Conservation (phyloP, 1,284 basidiomycete species). For the Trametes versicolor region DNA sequence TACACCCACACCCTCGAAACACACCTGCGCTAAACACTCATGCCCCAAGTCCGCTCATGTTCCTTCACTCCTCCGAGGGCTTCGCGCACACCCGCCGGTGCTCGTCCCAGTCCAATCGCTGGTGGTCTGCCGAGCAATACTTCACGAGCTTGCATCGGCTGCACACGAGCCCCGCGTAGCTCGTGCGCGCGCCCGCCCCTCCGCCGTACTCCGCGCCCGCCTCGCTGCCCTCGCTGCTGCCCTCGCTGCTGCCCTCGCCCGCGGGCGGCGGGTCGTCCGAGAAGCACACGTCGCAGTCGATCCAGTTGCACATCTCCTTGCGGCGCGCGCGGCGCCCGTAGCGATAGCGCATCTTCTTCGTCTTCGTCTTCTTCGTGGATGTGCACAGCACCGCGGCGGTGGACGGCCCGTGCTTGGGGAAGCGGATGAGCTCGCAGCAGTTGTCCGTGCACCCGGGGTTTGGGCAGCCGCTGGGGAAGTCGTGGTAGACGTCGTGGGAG, state of each 20-base stretch:
- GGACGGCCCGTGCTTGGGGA: constrained; percentile 69
- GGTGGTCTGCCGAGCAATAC: constrained; percentile 76
- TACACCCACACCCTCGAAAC: not conserved
- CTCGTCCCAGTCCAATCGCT: constrained; percentile 77
- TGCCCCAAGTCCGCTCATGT: not conserved
- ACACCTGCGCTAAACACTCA: not conserved
- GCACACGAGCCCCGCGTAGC: constrained; percentile 62
- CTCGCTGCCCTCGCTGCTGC: constrained; percentile 58
- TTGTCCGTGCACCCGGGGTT: constrained; percentile 81
- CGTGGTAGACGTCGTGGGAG: constrained; percentile 73
- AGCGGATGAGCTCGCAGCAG: constrained; percentile 78
- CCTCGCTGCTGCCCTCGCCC: constrained; percentile 48
- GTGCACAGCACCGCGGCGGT: constrained; percentile 66
- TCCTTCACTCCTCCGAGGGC: constrained; percentile 37
- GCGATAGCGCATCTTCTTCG: constrained; percentile 50
- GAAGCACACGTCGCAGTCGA: constrained; percentile 73
- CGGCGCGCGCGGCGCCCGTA: constrained; percentile 57
- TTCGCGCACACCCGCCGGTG: constrained; percentile 72
- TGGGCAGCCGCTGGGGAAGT: constrained; percentile 79
- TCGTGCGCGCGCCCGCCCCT: constrained; percentile 20
- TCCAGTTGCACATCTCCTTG: constrained; percentile 81
- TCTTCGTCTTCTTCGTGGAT: constrained; percentile 44
- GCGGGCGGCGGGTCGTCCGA: constrained; percentile 49
- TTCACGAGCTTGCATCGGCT: constrained; percentile 79
- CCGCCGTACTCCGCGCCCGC: constrained; percentile 39